Base-by-base conservation (phyloP, 768 basidiomycete genomes). In the Scleroderma bovista region DNA sequence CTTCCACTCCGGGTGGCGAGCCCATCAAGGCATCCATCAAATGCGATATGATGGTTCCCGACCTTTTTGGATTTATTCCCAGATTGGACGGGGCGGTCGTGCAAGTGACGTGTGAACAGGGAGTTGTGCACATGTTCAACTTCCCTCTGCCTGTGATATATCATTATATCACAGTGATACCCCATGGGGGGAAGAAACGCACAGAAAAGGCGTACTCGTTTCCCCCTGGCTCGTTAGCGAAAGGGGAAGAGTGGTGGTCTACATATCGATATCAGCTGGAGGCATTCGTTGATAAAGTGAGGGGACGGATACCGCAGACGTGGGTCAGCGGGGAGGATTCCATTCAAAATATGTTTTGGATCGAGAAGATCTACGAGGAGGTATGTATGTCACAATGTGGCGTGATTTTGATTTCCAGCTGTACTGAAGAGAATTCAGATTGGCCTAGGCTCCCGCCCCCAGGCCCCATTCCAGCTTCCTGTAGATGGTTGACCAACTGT, bases 221-320 rank as follows among this genome's bases (percentile, higher is more conserved):
- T 56, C 51, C 50, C 45, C 48, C 50, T 11, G 59, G 55, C 34
- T 69, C 69, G 41, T 57, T 46, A 9, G 38, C 36, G 33, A 70
- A 75, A 48, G 80, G 80, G 19, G 74, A 82, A 60, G 68, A 68
- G 9, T 80, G 77, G 75, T 86, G 81, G 81, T 68, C 76, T 33
- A 76, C 80, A 20, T 67, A 69, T 51, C 61, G 68, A 20, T 80
- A 77, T 52, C 82, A 84, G 63, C 64, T 84, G 33, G 82, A 85
- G 64, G 79, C 77, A 9, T 84, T 84, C 49, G 76, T 85, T 9
- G 78, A 86, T 57, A 74, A 71, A 59, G 52, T 86, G 40, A 70
- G 69, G 50, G 81, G 80, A 15, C 69, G 76, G 31, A 61, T 64
- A 19, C 77, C 80, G 3, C 70, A 75, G 49, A 73, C 72, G 13